Base-by-base conservation (phyloP, 768 basidiomycete genomes). In the Rhizopogon rudus region DNA sequence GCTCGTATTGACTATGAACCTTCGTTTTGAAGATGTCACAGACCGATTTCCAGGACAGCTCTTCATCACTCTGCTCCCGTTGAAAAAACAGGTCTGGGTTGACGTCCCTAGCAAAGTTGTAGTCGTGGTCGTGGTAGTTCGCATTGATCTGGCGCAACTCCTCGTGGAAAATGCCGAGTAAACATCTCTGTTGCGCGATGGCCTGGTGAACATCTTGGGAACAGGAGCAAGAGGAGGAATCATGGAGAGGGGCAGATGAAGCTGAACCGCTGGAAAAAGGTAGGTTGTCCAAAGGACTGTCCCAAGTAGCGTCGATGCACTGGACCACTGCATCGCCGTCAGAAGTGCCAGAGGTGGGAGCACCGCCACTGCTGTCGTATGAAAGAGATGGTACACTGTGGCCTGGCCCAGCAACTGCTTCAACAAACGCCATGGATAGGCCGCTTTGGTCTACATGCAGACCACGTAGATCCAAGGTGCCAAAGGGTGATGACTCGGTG, bases 251-350 rank as follows among this genome's bases (percentile, higher is more conserved):
- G 25, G 57, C 50, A 28, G 61, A 61, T 1, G 66, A 48, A n/a
- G 56, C 16, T 2, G 65, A 63, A 52, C 63, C 65, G 20, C 65
- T 59, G 25, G 70, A 63, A 29, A 53, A 50, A 33, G 70, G 67
- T 33, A 55, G 62, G 22, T 61, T 65, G 57, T 72, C 73, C 67
- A 75, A 78, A 4, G 71, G 71, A 41, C 71, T 77, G 51, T 71
- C 69, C 35, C 59, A 63, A 10, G 71, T 67, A 44, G 79, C 75
- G 51, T 63, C 67, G 45, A 78, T 62, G 44, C 73, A 74, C 58
- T 79, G 77, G 1, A 59, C 58, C 20, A 62, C 61, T 4, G 65
- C 69, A 43, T 67, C 62, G 29, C 67, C 66, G 25, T 62, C 62
- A 35, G 69, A 62, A 14, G 48, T 41, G 17, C 60, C 54, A 6